These are phyloP conservation scores for Xanthoconium purpureum DNA, from an alignment of 768 basidiomycete genomes.

Conservation along the genomic window DNA sequence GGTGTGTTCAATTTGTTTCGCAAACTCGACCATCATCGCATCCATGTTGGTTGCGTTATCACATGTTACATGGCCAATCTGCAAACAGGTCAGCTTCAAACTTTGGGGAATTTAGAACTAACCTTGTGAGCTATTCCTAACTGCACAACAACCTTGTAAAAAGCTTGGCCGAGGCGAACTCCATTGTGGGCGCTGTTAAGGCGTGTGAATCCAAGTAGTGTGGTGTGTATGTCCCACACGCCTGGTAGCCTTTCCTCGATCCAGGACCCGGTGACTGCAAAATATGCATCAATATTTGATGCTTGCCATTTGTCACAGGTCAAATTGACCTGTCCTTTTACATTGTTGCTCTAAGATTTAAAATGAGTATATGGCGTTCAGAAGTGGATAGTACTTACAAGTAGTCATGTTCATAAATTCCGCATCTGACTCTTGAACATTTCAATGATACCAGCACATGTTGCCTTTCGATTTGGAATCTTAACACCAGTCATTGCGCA, in stretches of 20 bases:
- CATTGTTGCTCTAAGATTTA: background rate
- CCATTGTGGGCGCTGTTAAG: background rate
- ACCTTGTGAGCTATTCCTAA: background rate
- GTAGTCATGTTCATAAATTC: background rate
- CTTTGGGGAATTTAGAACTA: too few relatives aligned
- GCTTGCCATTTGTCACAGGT: slow-evolving; percentile 10
- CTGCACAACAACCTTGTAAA: background rate
- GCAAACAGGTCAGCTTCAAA: too few relatives aligned
- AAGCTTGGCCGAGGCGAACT: background rate
- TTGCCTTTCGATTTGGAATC: background rate
- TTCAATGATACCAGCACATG: background rate
- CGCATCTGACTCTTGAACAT: background rate
- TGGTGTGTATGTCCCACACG: too few relatives aligned
- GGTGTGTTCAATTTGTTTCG: too few relatives aligned
- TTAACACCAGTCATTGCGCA: background rate
- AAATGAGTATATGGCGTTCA: background rate
- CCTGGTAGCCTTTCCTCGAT: background rate
- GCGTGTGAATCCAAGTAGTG: too few relatives aligned
- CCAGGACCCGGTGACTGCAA: background rate
- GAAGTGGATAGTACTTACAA: background rate
- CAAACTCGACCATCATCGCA: slow-evolving; percentile 27
- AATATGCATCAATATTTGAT: background rate
- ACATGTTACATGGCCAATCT: background rate
- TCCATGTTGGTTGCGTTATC: slow-evolving; percentile 32
- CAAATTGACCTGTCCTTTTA: background rate